Evolutionary conservation across 805 yeast genomes (phyloP).

Genomic region (Spathaspora girioi): DNA sequence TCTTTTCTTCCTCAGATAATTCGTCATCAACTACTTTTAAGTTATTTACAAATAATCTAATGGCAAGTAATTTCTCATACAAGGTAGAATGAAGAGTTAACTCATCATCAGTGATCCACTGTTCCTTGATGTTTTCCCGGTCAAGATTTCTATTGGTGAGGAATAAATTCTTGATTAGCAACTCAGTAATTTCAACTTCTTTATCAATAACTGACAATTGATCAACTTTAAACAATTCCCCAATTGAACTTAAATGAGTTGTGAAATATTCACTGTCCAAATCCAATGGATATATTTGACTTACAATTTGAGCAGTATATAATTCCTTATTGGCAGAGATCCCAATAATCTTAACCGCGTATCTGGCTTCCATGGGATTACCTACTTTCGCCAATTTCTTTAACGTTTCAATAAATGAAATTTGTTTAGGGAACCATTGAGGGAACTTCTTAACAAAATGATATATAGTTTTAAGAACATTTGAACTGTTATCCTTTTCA

Average conservation of each 20-base stretch:
- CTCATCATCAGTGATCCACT: slow-evolving; percentile 47
- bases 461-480: slow-evolving; percentile 52
- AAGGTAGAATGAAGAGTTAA: slow-evolving; percentile 32
- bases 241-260: slow-evolving; percentile 55
- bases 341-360: slow-evolving; percentile 56
- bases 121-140: slow-evolving; percentile 20
- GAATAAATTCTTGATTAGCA: slow-evolving; percentile 59
- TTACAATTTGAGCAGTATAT: slow-evolving; percentile 35
- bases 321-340: slow-evolving; percentile 42
- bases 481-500: slow-evolving; percentile 14
- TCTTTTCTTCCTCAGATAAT: slow-evolving; percentile 24
- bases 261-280: slow-evolving; percentile 35
- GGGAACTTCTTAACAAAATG: slow-evolving; percentile 53
- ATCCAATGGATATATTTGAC: slow-evolving; percentile 49
- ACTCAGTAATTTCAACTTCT: slow-evolving; percentile 55
- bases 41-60: slow-evolving; percentile 59
- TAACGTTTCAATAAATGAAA: slow-evolving; percentile 42
- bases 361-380: slow-evolving; percentile 58
- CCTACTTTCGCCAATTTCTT: slow-evolving; percentile 48
- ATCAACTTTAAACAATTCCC: slow-evolving; percentile 52
- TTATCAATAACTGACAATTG: slow-evolving; percentile 48
- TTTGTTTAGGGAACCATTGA: slow-evolving; percentile 44
- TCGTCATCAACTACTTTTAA: slow-evolving; percentile 27
- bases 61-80: slow-evolving; percentile 47
- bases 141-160: slow-evolving; percentile 45